A percentile compares a stretch with the other conserved stretches of the same genome.
These are phyloP conservation scores for Suhomyces terraborum DNA, from an alignment of 1,139 yeast species.

Conservation along the genomic window DNA sequence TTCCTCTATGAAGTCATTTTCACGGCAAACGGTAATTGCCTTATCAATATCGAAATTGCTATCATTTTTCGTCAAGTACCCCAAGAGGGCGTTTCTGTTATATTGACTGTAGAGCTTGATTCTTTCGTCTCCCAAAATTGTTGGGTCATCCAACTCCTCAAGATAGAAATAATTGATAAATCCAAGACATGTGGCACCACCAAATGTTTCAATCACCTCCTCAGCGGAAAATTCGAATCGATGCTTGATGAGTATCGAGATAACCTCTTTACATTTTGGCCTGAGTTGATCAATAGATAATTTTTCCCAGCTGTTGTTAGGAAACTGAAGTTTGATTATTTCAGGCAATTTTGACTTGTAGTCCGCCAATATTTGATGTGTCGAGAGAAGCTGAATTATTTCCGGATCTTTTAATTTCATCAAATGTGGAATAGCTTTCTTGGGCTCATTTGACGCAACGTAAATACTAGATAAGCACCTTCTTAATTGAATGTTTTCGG, in stretches of 20 bases:
- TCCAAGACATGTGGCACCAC: constrained; percentile 34
- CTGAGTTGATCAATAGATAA: constrained; percentile 49
- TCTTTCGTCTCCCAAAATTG: constrained; percentile 56
- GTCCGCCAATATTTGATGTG: constrained; percentile 60
- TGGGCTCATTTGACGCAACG: constrained; percentile 57
- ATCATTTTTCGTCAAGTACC: constrained; percentile 33
- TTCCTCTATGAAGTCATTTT: constrained; percentile 58
- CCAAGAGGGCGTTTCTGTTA: constrained; percentile 53
- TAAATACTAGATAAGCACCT: constrained; percentile 58
- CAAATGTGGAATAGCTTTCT: constrained; percentile 65
- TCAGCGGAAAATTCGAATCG: constrained; percentile 64
- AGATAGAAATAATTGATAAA: constrained; percentile 62
- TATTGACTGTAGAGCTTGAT: constrained; percentile 66
- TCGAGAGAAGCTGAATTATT: constrained; percentile 58
- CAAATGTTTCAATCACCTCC: constrained; percentile 50
- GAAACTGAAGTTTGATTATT: constrained; percentile 51
- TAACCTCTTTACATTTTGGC: constrained; percentile 42
- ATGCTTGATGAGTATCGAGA: constrained; percentile 61
- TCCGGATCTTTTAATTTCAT: constrained; percentile 54
- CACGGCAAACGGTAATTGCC: constrained; percentile 68
- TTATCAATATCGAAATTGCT: constrained; percentile 59
- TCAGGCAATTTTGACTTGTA: constrained; percentile 53
- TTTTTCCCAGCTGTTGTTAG: constrained; percentile 29
- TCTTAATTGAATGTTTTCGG: constrained; percentile 34
- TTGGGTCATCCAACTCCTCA: constrained; percentile 37